These are phyloP conservation scores for Flaveria brownii DNA, from an alignment of 129 eudicot species.

Conservation along the genomic window DNA sequence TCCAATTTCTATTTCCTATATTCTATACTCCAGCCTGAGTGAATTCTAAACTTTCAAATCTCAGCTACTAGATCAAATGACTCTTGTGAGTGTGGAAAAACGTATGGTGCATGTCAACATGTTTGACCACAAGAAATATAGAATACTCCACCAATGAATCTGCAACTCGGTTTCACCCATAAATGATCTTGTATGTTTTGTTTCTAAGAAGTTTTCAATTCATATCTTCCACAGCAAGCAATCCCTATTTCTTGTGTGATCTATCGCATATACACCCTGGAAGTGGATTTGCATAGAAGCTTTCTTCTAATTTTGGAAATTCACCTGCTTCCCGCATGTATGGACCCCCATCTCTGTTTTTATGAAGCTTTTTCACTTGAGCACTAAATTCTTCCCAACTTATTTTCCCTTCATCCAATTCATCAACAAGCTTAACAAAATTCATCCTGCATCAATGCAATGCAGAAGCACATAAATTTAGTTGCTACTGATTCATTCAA, in stretches of 20 bases:
- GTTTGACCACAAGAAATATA: slow-evolving; percentile 9
- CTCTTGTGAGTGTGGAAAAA: background rate
- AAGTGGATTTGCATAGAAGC: slow-evolving; percentile 93
- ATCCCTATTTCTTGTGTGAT: slow-evolving; percentile 38
- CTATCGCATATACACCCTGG: slow-evolving; percentile 87
- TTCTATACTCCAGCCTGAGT: slow-evolving; percentile 4
- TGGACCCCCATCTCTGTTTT: slow-evolving; percentile 73
- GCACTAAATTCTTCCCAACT: slow-evolving; percentile 80
- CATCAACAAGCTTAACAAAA: slow-evolving; percentile 75
- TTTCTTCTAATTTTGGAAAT: slow-evolving; percentile 96
- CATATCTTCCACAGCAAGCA: slow-evolving; percentile 8
- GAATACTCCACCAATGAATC: slow-evolving; percentile 21
- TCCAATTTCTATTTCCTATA: background rate
- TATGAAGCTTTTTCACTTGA: slow-evolving; percentile 78
- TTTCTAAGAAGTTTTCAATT: background rate
- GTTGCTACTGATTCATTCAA: background rate
- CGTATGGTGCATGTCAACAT: background rate
- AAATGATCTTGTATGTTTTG: slow-evolving; percentile 1
- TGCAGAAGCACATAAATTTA: background rate
- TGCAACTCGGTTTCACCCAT: slow-evolving; percentile 18
- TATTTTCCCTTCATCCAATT: slow-evolving; percentile 63
- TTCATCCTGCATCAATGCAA: slow-evolving; percentile 66
- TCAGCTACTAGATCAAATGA: slow-evolving; percentile 21
- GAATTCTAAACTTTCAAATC: background rate
- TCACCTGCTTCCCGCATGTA: slow-evolving; percentile 81